A percentile compares a stretch with the other conserved stretches of the same genome.
Conservation (phyloP, 2,329 filamentous ascomycete genomes). For the Exophiala oligosperma region DNA sequence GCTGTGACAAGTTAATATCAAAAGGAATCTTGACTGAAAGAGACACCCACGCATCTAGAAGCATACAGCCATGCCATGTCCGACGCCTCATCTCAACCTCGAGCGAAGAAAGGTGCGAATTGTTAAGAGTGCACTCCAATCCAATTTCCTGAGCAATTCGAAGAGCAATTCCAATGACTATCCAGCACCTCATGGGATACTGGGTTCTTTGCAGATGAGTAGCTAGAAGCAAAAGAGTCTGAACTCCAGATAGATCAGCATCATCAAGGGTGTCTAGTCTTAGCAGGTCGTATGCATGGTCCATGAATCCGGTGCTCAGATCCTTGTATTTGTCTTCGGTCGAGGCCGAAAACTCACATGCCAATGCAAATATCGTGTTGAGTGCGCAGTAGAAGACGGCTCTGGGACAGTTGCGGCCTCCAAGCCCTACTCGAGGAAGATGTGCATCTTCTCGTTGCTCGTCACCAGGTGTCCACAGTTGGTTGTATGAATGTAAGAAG, state of each 20-base stretch:
- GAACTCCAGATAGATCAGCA: background rate
- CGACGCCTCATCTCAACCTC: slow-evolving; percentile 6
- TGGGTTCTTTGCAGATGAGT: slow-evolving; percentile 1
- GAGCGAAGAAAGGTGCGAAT: background rate
- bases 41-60: background rate
- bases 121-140: background rate
- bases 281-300: slow-evolving; percentile 1
- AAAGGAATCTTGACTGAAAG: background rate
- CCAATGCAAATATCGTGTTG: background rate
- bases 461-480: background rate
- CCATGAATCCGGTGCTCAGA: background rate
- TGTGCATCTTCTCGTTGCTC: background rate
- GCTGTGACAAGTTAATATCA: background rate
- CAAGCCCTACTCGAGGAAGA: slow-evolving; percentile 1
- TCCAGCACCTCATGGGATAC: background rate
- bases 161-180: background rate
- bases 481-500: background rate
- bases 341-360: background rate
- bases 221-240: background rate
- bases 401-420: background rate
- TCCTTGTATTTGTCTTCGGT: background rate
- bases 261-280: background rate
- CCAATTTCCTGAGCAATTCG: slow-evolving; percentile 4
- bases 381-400: background rate
- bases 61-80: slow-evolving; percentile 5